Conservation (phyloP, 1,284 basidiomycete species). For the Grifola frondosa region DNA sequence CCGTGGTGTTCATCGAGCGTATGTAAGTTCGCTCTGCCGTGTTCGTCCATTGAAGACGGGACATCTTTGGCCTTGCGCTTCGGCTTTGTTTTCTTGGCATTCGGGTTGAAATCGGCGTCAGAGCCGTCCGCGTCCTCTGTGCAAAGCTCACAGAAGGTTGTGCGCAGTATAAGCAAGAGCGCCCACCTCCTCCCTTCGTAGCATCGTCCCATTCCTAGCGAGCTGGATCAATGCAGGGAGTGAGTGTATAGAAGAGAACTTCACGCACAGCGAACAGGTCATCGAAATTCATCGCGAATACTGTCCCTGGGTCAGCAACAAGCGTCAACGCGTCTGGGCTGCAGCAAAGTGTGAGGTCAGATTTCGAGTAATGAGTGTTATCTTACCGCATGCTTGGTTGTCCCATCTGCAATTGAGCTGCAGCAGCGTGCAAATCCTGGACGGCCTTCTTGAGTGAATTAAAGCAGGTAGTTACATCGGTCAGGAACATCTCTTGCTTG, state of each 20-base stretch:
- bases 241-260: too few species aligned
- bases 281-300: constrained; percentile 64
- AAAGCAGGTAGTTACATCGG: constrained; percentile 78
- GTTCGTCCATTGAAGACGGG: constrained; percentile 37
- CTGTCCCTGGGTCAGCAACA: constrained; percentile 49
- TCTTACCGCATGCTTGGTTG: constrained; percentile 62
- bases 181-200: constrained; percentile 3
- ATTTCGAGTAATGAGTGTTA: not conserved
- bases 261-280: constrained; percentile 59
- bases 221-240: not conserved
- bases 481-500: constrained; percentile 78
- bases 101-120: constrained; percentile 52
- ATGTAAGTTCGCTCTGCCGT: constrained; percentile 50
- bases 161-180: not conserved
- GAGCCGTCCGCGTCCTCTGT: constrained; percentile 34
- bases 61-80: constrained; percentile 31
- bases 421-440: constrained; percentile 53
- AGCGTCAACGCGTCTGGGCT: constrained; percentile 65
- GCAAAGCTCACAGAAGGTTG: not conserved
- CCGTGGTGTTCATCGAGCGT: constrained; percentile 71
- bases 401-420: constrained; percentile 62
- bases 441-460: constrained; percentile 73
- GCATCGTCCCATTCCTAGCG: constrained; percentile 65
- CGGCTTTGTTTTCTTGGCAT: constrained; percentile 31
- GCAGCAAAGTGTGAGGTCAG: constrained; percentile 1